phyloP scores from a whole-genome alignment of 768 basidiomycete genomes.

The Rossbeevera mucosa region DNA sequence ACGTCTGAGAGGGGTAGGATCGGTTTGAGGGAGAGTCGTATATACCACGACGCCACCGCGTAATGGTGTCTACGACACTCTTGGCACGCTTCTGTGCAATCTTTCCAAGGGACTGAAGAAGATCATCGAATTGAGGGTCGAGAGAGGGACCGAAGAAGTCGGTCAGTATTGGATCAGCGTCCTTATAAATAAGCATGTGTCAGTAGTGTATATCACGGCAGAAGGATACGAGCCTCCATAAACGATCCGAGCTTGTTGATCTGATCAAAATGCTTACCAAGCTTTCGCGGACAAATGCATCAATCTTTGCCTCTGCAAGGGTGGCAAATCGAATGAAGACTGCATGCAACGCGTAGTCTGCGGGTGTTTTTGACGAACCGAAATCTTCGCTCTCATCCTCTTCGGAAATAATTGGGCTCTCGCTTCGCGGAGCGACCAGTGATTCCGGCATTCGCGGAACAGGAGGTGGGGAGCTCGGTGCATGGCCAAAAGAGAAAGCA shows the following conservation, averaged over 20 bases:
- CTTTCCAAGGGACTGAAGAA: slow-evolving; percentile 77
- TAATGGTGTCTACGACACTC: slow-evolving; percentile 79
- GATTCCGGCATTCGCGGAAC: slow-evolving; percentile 72
- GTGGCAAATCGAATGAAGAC: slow-evolving; percentile 85
- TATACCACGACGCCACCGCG: slow-evolving; percentile 81
- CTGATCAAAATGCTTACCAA: slow-evolving; percentile 44
- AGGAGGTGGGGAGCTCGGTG: slow-evolving; percentile 62
- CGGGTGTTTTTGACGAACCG: slow-evolving; percentile 74
- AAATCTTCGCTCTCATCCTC: slow-evolving; percentile 61
- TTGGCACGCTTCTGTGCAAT: slow-evolving; percentile 83
- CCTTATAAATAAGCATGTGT: slow-evolving; percentile 38
- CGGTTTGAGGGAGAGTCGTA: slow-evolving; percentile 48
- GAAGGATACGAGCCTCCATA: not conserved
- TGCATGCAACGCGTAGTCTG: slow-evolving; percentile 84
- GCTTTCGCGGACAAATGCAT: slow-evolving; percentile 61
- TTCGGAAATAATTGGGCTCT: slow-evolving; percentile 49
- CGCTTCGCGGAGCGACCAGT: slow-evolving; percentile 47
- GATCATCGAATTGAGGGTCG: slow-evolving; percentile 79
- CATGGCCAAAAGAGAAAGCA: slow-evolving; percentile 21
- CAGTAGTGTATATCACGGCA: not conserved
- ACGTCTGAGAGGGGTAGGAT: slow-evolving; percentile 29
- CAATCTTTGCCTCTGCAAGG: slow-evolving; percentile 76
- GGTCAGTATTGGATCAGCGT: slow-evolving; percentile 62
- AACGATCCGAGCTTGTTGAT: not conserved
- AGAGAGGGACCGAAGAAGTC: slow-evolving; percentile 66